Conservation (phyloP, 768 basidiomycete species). For the Stropharia rugosoannulata region DNA sequence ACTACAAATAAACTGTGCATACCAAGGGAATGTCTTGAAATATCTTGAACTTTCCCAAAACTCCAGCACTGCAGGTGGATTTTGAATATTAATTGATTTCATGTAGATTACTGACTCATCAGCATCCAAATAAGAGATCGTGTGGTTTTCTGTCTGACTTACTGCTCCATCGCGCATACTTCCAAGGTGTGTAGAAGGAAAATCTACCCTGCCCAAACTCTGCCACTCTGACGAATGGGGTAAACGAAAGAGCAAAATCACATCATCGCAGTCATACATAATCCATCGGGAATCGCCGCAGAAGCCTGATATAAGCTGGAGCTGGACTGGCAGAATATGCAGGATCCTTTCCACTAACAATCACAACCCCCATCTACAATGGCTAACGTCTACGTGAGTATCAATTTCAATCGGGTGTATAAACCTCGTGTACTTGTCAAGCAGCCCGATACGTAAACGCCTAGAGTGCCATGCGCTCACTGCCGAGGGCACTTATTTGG, state of each 20-base stretch:
- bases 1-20: too few relatives aligned
- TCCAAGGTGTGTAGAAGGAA: too few relatives aligned
- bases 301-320: slow-evolving; percentile 1
- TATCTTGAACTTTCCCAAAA: too few relatives aligned
- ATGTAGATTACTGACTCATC: too few relatives aligned
- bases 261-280: neutral
- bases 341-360: neutral
- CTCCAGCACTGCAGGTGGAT: too few relatives aligned
- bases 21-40: too few relatives aligned
- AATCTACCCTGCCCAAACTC: too few relatives aligned
- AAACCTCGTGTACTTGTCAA: neutral
- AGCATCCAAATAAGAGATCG: too few relatives aligned
- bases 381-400: slow-evolving; percentile 5
- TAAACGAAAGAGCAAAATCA: neutral
- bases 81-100: too few relatives aligned
- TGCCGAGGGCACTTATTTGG: neutral
- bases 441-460: neutral
- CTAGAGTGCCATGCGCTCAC: neutral
- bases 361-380: neutral
- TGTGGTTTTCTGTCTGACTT: too few relatives aligned
- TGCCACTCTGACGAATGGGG: neutral
- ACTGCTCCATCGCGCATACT: too few relatives aligned
- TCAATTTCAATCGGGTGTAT: neutral
- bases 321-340: neutral
- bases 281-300: slow-evolving; percentile 3